Evolutionary conservation across 192 early-diverging fungal species (phyloP).

Genomic region (Coemansia sp.): DNA sequence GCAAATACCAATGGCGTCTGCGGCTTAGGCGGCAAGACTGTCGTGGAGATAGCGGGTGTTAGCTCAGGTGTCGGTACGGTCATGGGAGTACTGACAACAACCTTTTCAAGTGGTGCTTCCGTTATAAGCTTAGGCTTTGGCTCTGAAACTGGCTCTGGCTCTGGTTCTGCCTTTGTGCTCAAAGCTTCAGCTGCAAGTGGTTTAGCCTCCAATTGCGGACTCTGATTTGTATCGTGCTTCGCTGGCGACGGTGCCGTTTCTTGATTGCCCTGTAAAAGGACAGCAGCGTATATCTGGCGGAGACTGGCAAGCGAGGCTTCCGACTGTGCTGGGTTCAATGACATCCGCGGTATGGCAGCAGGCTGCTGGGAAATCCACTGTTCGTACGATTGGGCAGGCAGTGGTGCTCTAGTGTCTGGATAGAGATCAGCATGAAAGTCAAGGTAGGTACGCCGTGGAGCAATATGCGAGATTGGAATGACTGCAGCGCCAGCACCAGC

Average conservation of each 20-base stretch:
- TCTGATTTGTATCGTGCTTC: no score
- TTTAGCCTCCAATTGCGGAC: no score
- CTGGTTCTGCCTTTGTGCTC: no score
- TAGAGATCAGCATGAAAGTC: conserved; percentile 86
- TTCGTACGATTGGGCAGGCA: conserved; percentile 54
- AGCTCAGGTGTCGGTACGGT: conserved; percentile 3
- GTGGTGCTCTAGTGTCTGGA: conserved; percentile 70
- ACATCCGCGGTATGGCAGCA: conserved; percentile 20
- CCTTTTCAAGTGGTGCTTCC: no score
- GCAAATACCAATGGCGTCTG: no score
- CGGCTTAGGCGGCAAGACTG: not conserved
- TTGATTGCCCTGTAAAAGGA: not conserved
- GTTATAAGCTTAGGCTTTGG: no score
- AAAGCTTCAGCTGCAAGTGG: no score
- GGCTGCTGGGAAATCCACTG: conserved; percentile 64
- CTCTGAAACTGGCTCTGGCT: no score
- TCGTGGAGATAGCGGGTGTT: not conserved
- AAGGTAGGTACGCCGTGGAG: conserved; percentile 68
- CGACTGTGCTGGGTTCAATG: conserved; percentile 28
- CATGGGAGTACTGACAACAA: no score
- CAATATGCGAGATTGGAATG: conserved; percentile 65
- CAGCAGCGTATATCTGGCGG: conserved; percentile 7
- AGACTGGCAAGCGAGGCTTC: conserved; percentile 19
- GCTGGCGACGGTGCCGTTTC: no score
- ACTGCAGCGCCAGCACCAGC: conserved; percentile 58